phyloP scores from a whole-genome alignment of 257 asterid genomes.

The Oldenlandia corymbosa region DNA sequence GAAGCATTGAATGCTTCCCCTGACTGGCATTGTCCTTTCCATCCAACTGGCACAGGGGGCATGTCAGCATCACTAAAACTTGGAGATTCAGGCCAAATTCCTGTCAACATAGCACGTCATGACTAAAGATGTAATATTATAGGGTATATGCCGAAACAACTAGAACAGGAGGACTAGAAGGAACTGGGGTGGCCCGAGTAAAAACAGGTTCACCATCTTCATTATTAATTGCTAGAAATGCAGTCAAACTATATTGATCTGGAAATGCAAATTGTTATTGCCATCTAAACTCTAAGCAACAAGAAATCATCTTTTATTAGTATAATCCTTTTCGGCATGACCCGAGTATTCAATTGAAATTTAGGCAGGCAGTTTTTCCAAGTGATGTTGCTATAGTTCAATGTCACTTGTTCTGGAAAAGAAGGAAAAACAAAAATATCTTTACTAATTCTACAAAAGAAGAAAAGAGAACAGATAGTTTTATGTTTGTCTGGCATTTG shows the following conservation, averaged over 20 bases:
- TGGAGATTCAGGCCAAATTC: slow-evolving; percentile 95
- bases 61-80: slow-evolving; percentile 71
- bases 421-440: background rate
- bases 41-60: slow-evolving; percentile 86
- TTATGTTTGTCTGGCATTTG: background rate
- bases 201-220: background rate
- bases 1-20: slow-evolving; percentile 86
- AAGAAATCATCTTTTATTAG: background rate
- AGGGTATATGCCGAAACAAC: background rate
- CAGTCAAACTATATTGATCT: background rate
- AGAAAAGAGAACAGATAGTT: background rate
- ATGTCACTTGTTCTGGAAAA: background rate
- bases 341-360: background rate
- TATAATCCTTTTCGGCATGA: background rate
- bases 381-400: background rate
- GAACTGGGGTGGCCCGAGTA: too few relatives aligned
- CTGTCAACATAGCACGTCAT: slow-evolving; percentile 27
- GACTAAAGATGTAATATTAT: background rate
- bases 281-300: background rate
- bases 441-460: too few relatives aligned
- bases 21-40: slow-evolving; percentile 82
- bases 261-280: background rate
- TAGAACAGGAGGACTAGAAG: background rate
- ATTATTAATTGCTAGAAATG: too few relatives aligned
- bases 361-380: background rate